Base-by-base conservation (phyloP, 176 grass and related monocot species). In the Echinochloa phyllopogon region DNA sequence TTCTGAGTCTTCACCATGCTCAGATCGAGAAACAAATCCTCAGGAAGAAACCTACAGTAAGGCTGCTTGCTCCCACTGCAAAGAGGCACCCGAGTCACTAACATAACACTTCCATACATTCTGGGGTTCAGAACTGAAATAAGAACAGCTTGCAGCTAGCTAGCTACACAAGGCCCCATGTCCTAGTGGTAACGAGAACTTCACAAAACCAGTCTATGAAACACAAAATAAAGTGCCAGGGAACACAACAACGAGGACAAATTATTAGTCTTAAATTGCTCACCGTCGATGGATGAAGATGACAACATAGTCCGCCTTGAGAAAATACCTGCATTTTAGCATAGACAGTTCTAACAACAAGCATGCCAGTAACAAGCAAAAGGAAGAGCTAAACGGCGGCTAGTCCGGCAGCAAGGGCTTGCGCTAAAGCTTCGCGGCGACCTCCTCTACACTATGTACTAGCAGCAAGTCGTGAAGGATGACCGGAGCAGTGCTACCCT, bases 31-130 rank as follows among this genome's bases (percentile, higher is more conserved):
- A 93, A 95, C 0, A 93, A 95, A 85, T 95, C 93, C 82, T 98
- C 91, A 12, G 83, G 95, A 61, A 98, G 91, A 79, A 93, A 98
- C 29, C 91, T 86, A 72, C 93, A 95, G 37, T 92, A 95, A 33
- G 91, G 93, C 67, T 95, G 95, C 83, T 79, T 95, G 78, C 95
- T 98, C 76, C 93, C 95, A 37, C 95, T 98, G 89, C 82, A 90
- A 89, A 88, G 36, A 87, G 40, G 59, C 9, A 81, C 24, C 11
- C 33, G 44, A 72, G 56, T 90, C 83, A 76, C 42, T n/a, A n/a
- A n/a, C n/a, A n/a, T n/a, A n/a, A n/a, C n/a, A n/a, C n/a, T n/a
- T n/a, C n/a, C n/a, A n/a, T 53, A n/a, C 61, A 80, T 74, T 23
- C 29, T 4, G 20, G 0, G 27, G 13, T 29, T 63, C n/a, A 77